Percentiles rank a stretch among this genome's conserved stretches.
These are phyloP conservation scores for Halophytophthora polymorphica DNA, from an alignment of 352 stramenopile genomes.

Conservation along the genomic window DNA sequence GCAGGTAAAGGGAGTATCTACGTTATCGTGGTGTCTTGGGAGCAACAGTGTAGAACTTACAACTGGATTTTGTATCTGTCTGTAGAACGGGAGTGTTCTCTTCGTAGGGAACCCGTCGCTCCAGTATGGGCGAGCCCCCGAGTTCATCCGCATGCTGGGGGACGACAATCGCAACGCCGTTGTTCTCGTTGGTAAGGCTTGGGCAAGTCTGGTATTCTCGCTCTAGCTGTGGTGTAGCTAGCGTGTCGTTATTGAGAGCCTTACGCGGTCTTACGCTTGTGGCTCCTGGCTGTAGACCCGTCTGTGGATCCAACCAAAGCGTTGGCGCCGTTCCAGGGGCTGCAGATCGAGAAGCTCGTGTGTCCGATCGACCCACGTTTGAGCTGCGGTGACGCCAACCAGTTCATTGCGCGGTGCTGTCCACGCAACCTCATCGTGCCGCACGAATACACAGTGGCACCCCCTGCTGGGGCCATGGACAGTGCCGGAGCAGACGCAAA, in stretches of 20 bases:
- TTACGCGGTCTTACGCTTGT: background rate
- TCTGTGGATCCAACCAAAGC: conserved; percentile 46
- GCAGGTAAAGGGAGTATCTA: conserved; percentile 33
- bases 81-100: conserved; percentile 64
- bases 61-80: background rate
- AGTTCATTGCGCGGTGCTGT: conserved; percentile 77
- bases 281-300: conserved; percentile 35
- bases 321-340: conserved; percentile 51
- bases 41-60: background rate
- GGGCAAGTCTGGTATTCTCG: background rate
- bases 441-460: conserved; percentile 46
- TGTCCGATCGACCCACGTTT: conserved; percentile 77
- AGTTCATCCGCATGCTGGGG: conserved; percentile 59
- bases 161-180: conserved; percentile 63
- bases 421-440: conserved; percentile 70
- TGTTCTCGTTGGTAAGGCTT: conserved; percentile 57
- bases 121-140: conserved; percentile 44
- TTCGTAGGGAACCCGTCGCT: conserved; percentile 74
- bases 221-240: too few species aligned
- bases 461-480: conserved; percentile 9
- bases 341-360: conserved; percentile 73
- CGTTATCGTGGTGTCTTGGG: background rate
- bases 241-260: background rate
- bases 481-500: conserved; percentile 12
- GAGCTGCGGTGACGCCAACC: conserved; percentile 83